Evolutionary conservation across 805 yeast species (phyloP).

Genomic region (Wickerhamiella qilinensis): DNA sequence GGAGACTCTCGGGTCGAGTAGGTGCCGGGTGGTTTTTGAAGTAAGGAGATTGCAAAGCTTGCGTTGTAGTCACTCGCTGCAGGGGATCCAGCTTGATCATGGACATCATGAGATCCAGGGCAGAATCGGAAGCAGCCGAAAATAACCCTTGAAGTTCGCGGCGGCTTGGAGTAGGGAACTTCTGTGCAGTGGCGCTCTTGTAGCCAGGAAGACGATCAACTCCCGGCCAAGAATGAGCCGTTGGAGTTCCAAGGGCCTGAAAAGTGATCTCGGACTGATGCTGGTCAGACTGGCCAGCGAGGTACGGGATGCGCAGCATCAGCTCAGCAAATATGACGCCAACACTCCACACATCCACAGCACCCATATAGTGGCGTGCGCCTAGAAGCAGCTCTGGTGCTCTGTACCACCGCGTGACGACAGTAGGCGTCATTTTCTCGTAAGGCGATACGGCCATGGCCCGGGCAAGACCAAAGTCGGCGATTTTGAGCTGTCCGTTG

Average conservation of each 20-base stretch:
- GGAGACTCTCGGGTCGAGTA: constrained; percentile 46
- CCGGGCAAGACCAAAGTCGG: constrained; percentile 95
- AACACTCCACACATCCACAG: constrained; percentile 90
- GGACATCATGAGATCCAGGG: constrained; percentile 55
- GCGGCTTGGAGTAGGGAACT: constrained; percentile 73
- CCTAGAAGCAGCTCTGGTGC: constrained; percentile 91
- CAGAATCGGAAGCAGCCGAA: constrained; percentile 78
- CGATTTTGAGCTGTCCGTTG: constrained; percentile 74
- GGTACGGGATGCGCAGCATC: constrained; percentile 86
- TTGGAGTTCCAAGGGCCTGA: constrained; percentile 90
- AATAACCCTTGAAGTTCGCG: constrained; percentile 69
- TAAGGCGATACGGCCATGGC: constrained; percentile 49
- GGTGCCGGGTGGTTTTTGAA: constrained; percentile 64
- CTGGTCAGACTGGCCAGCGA: constrained; percentile 81
- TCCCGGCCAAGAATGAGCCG: constrained; percentile 82
- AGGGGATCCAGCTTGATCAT: constrained; percentile 68
- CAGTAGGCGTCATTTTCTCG: constrained; percentile 71
- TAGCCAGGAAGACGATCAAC: constrained; percentile 67
- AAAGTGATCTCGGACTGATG: constrained; percentile 91
- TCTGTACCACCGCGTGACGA: constrained; percentile 94
- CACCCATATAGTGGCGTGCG: constrained; percentile 73
- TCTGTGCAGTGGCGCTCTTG: constrained; percentile 19
- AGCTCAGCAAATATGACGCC: constrained; percentile 93
- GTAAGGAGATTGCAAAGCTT: constrained; percentile 48
- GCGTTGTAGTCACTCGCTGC: constrained; percentile 47